phyloP scores from a whole-genome alignment of 2,329 filamentous ascomycete species.

The Trichophyton schoenleinii region DNA sequence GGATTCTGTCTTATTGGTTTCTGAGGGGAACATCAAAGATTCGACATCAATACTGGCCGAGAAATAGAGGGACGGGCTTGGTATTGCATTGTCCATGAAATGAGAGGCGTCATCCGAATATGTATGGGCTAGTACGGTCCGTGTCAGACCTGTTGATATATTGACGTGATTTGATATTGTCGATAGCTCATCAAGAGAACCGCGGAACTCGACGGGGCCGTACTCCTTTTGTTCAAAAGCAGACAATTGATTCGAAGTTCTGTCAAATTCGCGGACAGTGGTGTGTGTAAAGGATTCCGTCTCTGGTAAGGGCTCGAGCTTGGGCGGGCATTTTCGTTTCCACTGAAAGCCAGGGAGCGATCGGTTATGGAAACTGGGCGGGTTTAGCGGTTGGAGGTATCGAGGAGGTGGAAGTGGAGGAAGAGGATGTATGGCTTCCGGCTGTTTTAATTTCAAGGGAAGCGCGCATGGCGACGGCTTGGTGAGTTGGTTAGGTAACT shows the following conservation, averaged over 20 bases:
- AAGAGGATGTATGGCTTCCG: not conserved
- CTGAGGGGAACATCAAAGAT: not conserved
- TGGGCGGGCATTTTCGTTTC: not conserved
- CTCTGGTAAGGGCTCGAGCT: not conserved
- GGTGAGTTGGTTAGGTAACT: not conserved
- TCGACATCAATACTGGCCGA: slow-evolving; percentile 8
- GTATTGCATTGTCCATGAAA: slow-evolving; percentile 8
- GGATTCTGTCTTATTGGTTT: not conserved
- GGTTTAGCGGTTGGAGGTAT: not conserved
- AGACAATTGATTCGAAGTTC: not conserved
- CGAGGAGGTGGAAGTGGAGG: not conserved
- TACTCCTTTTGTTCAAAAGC: not conserved
- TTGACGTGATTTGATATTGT: not conserved
- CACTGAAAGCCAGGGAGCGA: not conserved
- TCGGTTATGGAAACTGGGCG: not conserved
- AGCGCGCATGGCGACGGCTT: not conserved
- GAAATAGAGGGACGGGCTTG: slow-evolving; percentile 7
- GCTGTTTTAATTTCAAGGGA: not conserved
- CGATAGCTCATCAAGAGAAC: not conserved
- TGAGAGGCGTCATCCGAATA: not conserved
- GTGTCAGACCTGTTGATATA: not conserved
- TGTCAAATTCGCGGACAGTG: not conserved
- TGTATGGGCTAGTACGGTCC: not conserved
- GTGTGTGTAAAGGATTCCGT: not conserved
- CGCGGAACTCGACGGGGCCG: not conserved